Evolutionary conservation across 2,329 filamentous ascomycete species (phyloP).

Genomic region (Fusarium acutatum): DNA sequence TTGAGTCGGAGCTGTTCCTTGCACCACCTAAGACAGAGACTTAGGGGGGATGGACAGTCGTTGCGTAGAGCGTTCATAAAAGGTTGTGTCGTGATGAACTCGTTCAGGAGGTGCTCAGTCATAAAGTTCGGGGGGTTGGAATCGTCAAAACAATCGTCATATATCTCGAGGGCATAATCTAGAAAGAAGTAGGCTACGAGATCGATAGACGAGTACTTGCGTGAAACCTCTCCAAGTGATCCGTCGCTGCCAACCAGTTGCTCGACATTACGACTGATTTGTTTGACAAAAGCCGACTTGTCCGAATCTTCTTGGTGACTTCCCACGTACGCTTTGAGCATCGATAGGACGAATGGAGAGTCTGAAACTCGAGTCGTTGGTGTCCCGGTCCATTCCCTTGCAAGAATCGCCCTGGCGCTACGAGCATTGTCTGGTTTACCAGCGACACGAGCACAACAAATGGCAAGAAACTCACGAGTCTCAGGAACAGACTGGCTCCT

Average conservation of each 20-base stretch:
- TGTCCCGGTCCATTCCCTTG: not conserved
- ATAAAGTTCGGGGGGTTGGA: constrained; percentile 5
- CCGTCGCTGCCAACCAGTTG: constrained; percentile 6
- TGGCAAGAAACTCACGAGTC: constrained; percentile 22
- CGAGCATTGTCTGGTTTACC: constrained; percentile 25
- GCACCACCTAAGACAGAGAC: constrained; percentile 35
- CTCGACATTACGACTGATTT: constrained; percentile 12
- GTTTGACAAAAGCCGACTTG: not conserved
- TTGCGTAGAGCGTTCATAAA: constrained; percentile 9
- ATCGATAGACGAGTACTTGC: constrained; percentile 29
- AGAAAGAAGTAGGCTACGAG: constrained; percentile 35
- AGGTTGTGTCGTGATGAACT: constrained; percentile 34
- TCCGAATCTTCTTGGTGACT: constrained; percentile 13
- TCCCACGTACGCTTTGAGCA: constrained; percentile 30
- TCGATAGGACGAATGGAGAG: constrained; percentile 25
- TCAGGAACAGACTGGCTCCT: not conserved
- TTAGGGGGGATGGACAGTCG: constrained; percentile 14
- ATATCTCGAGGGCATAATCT: constrained; percentile 29
- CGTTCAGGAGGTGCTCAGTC: constrained; percentile 25
- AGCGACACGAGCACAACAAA: constrained; percentile 33
- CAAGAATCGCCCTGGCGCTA: constrained; percentile 22
- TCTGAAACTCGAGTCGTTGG: not conserved
- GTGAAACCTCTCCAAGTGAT: constrained; percentile 12
- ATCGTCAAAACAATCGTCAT: constrained; percentile 19
- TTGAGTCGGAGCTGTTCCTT: constrained; percentile 23